Evolutionary conservation across 2,329 filamentous ascomycete species (phyloP).

Genomic region (Elsinoe ampelina): DNA sequence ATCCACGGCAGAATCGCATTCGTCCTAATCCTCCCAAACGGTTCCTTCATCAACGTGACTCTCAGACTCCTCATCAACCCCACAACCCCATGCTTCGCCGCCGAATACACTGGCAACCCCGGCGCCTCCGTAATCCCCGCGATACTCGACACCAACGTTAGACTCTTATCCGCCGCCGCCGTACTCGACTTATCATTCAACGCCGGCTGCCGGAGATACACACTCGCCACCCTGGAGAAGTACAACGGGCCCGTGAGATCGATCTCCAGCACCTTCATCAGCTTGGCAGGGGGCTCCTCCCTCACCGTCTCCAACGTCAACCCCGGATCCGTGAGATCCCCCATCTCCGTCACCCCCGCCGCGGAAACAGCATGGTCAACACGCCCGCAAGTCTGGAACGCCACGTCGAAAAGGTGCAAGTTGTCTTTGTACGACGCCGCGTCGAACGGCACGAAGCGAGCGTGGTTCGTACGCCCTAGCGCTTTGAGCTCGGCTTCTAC

Average conservation of each 20-base stretch:
- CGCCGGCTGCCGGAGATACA: conserved; percentile 39
- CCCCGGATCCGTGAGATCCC: conserved; percentile 37
- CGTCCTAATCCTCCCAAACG: conserved; percentile 28
- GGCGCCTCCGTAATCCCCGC: conserved; percentile 43
- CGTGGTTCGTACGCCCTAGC: conserved; percentile 19
- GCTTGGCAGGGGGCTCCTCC: conserved; percentile 27
- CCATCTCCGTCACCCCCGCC: conserved; percentile 39
- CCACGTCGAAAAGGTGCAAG: conserved; percentile 38
- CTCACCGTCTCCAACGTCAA: conserved; percentile 37
- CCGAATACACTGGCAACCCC: conserved; percentile 39
- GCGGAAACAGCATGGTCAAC: conserved; percentile 43
- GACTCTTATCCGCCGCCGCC: conserved; percentile 31
- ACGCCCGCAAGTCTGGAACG: conserved; percentile 35
- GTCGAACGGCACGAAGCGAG: conserved; percentile 36
- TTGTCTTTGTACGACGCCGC: conserved; percentile 40
- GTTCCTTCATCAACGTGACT: conserved; percentile 27
- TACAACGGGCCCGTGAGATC: conserved; percentile 41
- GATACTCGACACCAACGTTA: conserved; percentile 37
- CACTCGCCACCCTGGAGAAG: conserved; percentile 41
- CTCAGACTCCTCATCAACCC: conserved; percentile 41
- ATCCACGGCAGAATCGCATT: conserved; percentile 40
- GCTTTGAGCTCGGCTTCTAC: conserved; percentile 23
- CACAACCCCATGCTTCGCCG: conserved; percentile 43
- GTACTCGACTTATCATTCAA: conserved; percentile 16
- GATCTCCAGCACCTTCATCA: conserved; percentile 36